These are phyloP conservation scores for Claviceps maximensis DNA, from an alignment of 2,329 filamentous ascomycete genomes.

Conservation along the genomic window DNA sequence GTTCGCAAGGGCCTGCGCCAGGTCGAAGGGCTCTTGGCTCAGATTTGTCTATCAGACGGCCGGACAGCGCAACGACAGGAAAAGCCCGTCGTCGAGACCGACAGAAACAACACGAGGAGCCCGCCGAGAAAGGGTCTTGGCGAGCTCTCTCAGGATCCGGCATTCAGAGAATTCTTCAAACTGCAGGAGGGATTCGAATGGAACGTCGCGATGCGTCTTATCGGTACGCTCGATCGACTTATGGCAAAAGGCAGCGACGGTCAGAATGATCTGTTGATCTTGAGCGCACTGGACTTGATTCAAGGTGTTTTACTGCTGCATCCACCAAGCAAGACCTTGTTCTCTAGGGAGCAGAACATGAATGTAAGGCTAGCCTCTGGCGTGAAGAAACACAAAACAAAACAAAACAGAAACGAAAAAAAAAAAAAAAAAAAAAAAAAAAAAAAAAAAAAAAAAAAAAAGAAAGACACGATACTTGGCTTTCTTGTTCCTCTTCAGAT, in stretches of 20 bases:
- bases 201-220: constrained; percentile 82
- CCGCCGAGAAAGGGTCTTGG: constrained; percentile 46
- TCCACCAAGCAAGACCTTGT: constrained; percentile 75
- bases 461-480: not conserved
- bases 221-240: constrained; percentile 74
- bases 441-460: constrained; percentile 1
- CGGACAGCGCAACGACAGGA: constrained; percentile 4
- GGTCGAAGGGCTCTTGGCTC: constrained; percentile 84
- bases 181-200: constrained; percentile 95
- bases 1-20: constrained; percentile 88
- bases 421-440: no score
- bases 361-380: constrained; percentile 53
- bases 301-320: constrained; percentile 83
- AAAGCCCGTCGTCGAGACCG: not conserved
- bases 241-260: constrained; percentile 72
- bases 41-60: constrained; percentile 67
- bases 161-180: constrained; percentile 92
- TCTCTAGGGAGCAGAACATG: constrained; percentile 86
- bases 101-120: constrained; percentile 15
- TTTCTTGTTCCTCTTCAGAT: not conserved
- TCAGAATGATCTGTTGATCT: constrained; percentile 76
- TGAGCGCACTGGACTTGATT: constrained; percentile 76
- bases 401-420: no score
- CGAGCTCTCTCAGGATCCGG: constrained; percentile 67
- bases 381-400: no score